Conservation (phyloP, 345 rosid genomes). For the Carallia brachiata region DNA sequence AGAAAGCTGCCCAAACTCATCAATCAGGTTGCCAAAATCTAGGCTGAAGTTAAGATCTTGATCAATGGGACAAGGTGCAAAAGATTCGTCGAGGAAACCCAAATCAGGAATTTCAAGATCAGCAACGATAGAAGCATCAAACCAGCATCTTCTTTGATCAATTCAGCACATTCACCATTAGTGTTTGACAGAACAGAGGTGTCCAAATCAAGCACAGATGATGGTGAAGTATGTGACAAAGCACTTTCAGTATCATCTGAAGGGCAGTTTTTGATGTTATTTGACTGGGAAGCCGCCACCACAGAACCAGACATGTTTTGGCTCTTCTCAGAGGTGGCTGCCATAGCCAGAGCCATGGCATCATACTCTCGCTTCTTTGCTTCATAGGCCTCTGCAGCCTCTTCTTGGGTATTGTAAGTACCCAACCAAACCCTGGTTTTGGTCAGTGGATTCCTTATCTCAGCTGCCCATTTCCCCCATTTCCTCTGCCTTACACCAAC, state of each 20-base stretch:
- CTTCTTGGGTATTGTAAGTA: slow-evolving; percentile 63
- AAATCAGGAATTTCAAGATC: slow-evolving; percentile 46
- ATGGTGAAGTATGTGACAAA: slow-evolving; percentile 54
- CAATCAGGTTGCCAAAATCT: slow-evolving; percentile 44
- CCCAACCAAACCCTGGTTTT: slow-evolving; percentile 74
- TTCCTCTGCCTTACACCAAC: slow-evolving; percentile 76
- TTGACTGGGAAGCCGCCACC: slow-evolving; percentile 6
- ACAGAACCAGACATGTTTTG: slow-evolving; percentile 15
- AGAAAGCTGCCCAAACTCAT: slow-evolving; percentile 44
- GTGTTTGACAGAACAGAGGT: slow-evolving; percentile 31
- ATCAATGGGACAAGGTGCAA: slow-evolving; percentile 29
- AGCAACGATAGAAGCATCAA: slow-evolving; percentile 21
- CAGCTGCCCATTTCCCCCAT: slow-evolving; percentile 98
- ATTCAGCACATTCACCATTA: slow-evolving; percentile 16
- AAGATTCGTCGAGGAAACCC: slow-evolving; percentile 42
- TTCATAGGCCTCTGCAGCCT: slow-evolving; percentile 73
- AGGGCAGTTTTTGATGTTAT: slow-evolving; percentile 13
- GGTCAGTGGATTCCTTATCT: slow-evolving; percentile 62
- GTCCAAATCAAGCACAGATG: slow-evolving; percentile 54
- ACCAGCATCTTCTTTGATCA: slow-evolving; percentile 9
- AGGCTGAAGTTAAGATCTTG: slow-evolving; percentile 39
- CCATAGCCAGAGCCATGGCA: slow-evolving; percentile 21
- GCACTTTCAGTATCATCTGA: slow-evolving; percentile 50
- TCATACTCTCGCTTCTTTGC: slow-evolving; percentile 61
- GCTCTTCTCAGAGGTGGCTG: slow-evolving; percentile 33